A percentile compares a stretch with the other conserved stretches of the same genome.
These are phyloP conservation scores for Glebionis coronaria DNA, from an alignment of 129 eudicot species.

Conservation along the genomic window DNA sequence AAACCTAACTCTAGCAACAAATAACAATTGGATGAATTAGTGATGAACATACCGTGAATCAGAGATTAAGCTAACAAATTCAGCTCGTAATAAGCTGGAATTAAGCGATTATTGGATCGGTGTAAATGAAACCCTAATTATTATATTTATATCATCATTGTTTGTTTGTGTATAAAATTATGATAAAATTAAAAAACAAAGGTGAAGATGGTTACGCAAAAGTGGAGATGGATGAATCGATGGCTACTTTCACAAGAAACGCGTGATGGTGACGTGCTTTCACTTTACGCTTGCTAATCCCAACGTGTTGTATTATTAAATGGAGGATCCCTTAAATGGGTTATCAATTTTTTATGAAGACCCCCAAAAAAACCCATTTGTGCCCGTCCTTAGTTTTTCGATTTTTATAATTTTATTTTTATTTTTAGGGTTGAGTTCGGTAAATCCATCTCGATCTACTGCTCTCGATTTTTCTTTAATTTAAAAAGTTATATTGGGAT, in stretches of 20 bases:
- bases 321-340: too few species aligned
- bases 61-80: not conserved
- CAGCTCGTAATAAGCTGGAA: constrained; percentile 11
- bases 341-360: too few species aligned
- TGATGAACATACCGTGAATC: constrained; percentile 26
- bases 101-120: constrained; percentile 1
- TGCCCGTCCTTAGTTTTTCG: too few species aligned
- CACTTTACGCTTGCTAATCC: constrained; percentile 1
- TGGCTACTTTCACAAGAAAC: constrained; percentile 29
- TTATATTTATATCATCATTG: constrained; percentile 15
- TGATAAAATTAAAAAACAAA: constrained; percentile 17
- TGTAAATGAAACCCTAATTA: constrained; percentile 29
- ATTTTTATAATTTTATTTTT: too few species aligned
- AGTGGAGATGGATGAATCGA: constrained; percentile 14
- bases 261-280: constrained; percentile 28
- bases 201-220: constrained; percentile 30
- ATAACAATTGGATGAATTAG: not conserved
- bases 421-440: too few species aligned
- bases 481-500: too few species aligned
- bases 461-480: too few species aligned
- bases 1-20: too few species aligned
- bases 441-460: too few species aligned
- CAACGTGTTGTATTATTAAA: too few species aligned
- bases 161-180: constrained; percentile 13
- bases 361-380: too few species aligned